These are phyloP conservation scores for Dothistroma septosporum DNA, from an alignment of 2,329 filamentous ascomycete species.

Conservation along the genomic window DNA sequence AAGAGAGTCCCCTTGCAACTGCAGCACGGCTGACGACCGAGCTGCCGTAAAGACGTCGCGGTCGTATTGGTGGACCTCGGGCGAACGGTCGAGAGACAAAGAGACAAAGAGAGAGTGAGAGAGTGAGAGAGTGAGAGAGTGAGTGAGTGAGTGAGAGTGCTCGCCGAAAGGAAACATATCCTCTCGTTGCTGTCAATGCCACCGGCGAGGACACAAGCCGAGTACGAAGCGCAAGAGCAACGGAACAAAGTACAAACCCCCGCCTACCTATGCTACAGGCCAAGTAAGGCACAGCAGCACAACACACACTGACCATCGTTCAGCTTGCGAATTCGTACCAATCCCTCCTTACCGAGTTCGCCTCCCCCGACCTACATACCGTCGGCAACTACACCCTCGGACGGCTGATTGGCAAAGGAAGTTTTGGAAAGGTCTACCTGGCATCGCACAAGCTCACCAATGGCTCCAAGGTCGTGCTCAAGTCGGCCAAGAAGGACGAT, in stretches of 20 bases:
- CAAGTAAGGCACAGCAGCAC: constrained; percentile 3
- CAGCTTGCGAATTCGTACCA: constrained; percentile 97
- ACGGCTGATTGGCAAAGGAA: constrained; percentile 90
- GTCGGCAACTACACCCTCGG: constrained; percentile 95
- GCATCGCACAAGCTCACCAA: constrained; percentile 96
- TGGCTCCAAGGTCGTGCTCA: constrained; percentile 98
- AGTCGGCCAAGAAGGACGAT: constrained; percentile 94
- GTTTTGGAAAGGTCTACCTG: constrained; percentile 97
- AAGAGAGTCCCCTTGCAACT: not conserved
- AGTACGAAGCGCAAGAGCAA: constrained; percentile 35
- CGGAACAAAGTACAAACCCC: constrained; percentile 31
- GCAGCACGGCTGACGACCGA: not conserved
- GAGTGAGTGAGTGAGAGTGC: not conserved
- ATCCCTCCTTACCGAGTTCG: constrained; percentile 94
- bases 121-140: too few species aligned
- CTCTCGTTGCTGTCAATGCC: constrained; percentile 26
- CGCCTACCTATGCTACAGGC: not conserved
- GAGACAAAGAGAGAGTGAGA: too few species aligned
- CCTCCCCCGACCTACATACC: constrained; percentile 80
- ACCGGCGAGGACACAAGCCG: constrained; percentile 34
- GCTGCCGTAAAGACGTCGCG: not conserved
- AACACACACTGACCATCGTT: constrained; percentile 8
- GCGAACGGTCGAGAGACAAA: not conserved
- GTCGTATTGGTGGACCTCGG: not conserved
- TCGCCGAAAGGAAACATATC: not conserved